Percentiles rank a stretch among this genome's conserved stretches.
Evolutionary conservation across 2,329 filamentous ascomycete genomes (phyloP).

Genomic region (Aspergillus bombycis): DNA sequence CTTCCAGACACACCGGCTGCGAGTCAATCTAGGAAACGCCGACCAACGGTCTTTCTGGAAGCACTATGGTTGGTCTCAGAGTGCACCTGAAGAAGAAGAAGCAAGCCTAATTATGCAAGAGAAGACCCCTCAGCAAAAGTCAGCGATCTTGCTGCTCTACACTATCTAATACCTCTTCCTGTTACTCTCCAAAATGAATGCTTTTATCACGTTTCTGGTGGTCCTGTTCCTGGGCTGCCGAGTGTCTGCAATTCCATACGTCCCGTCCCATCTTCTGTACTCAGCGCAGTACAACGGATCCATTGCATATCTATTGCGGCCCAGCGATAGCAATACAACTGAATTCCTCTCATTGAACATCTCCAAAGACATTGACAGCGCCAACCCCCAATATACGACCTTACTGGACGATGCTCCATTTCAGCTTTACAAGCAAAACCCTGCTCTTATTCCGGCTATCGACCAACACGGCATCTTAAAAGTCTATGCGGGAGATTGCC

Average conservation of each 20-base stretch:
- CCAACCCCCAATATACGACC: slow-evolving; percentile 40
- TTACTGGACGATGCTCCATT: slow-evolving; percentile 34
- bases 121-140: not conserved
- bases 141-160: not conserved
- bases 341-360: slow-evolving; percentile 69
- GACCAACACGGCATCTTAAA: slow-evolving; percentile 70
- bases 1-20: slow-evolving; percentile 14
- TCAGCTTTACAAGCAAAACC: slow-evolving; percentile 45
- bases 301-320: slow-evolving; percentile 71
- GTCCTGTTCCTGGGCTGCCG: slow-evolving; percentile 26
- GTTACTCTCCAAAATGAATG: not conserved
- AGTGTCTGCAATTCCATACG: slow-evolving; percentile 67
- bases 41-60: slow-evolving; percentile 22
- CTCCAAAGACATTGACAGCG: slow-evolving; percentile 58
- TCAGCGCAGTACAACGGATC: slow-evolving; percentile 53
- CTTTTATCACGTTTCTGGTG: slow-evolving; percentile 15
- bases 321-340: slow-evolving; percentile 51
- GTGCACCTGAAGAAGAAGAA: not conserved
- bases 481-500: slow-evolving; percentile 75
- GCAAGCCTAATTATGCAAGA: not conserved
- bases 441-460: slow-evolving; percentile 72
- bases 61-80: slow-evolving; percentile 14
- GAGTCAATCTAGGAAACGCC: slow-evolving; percentile 15
- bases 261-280: slow-evolving; percentile 72
- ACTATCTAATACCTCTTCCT: not conserved